Evolutionary conservation across 768 basidiomycete genomes (phyloP).

Genomic region (Clitopilus passeckerianus): DNA sequence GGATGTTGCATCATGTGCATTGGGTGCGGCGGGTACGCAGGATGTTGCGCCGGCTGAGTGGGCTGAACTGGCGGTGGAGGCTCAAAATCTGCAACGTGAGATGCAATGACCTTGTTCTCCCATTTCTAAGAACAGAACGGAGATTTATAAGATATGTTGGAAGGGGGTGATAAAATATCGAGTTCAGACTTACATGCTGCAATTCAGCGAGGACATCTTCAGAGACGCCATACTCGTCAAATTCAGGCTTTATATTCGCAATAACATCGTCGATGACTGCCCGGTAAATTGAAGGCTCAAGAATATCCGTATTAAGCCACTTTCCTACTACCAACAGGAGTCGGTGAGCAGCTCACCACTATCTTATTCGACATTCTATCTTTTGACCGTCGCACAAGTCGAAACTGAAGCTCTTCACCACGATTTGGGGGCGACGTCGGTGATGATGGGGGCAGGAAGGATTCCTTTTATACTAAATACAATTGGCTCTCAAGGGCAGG

Average conservation of each 20-base stretch:
- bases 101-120: conserved; percentile 92
- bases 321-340: conserved; percentile 51
- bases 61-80: conserved; percentile 32
- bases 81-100: conserved; percentile 93
- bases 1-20: conserved; percentile 57
- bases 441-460: conserved; percentile 35
- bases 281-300: conserved; percentile 90
- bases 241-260: conserved; percentile 80
- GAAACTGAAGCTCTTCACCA: conserved; percentile 29
- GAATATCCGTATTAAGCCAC: conserved; percentile 45
- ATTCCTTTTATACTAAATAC: conserved; percentile 47
- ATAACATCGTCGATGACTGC: conserved; percentile 97
- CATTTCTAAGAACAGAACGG: conserved; percentile 65
- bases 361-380: conserved; percentile 91
- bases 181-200: conserved; percentile 66
- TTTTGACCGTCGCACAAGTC: conserved; percentile 17
- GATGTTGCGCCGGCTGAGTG: conserved; percentile 36
- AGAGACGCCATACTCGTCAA: conserved; percentile 93
- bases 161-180: conserved; percentile 2
- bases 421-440: conserved; percentile 30
- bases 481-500: conserved; percentile 31
- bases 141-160: conserved; percentile 9
- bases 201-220: conserved; percentile 87
- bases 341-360: conserved; percentile 87
- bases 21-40: conserved; percentile 52